Base-by-base conservation (phyloP, 139 green algal genomes). In the Parachlorella kessleri region DNA sequence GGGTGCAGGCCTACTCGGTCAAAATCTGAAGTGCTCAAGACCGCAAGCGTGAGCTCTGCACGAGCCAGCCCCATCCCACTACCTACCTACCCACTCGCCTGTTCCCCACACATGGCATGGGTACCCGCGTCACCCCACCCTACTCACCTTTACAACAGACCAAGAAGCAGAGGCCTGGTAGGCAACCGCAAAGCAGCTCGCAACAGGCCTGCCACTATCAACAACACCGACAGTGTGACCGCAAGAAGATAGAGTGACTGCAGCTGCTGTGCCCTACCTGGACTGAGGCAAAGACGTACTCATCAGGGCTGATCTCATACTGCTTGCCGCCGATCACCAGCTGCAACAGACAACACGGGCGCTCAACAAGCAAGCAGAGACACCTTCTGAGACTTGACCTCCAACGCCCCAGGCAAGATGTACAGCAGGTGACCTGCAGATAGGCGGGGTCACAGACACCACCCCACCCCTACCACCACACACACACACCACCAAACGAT, bases 281-380 rank as follows among this genome's bases (percentile, higher is more conserved):
- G 4, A 89, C 39, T 3, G 79, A 73, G 18, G 81, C 86, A 66
- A 84, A 89, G 1, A 91, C 33, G 42, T 92, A 91, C 36, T 91
- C 86, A 38, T 91, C 88, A 1, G 89, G 89, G 1, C 64, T 80
- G 32, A 90, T 73, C 6, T 55, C 76, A 33, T 81, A 82, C 6
- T 75, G 65, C 18, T 77, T 75, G 36, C 83, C 83, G 38, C 89
- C 89, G 83, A 93, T 87, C 23, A 93, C 68, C 74, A 88, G 69
- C 85, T 91, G 86, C 28, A 84, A 69, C 8, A 33, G 63, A 63
- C 14, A 63, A 21, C 14, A 21, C 53, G 21, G 53, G 14, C 53
- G 53, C 53, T 28, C 53, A 63, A 14, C 21, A 38, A 55, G 66
- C 36, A 54, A 30, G 9, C 35, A 72, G 66, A 21, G 18, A 72